Conservation (phyloP, 1,139 yeast genomes). For the Pichia terricola region DNA sequence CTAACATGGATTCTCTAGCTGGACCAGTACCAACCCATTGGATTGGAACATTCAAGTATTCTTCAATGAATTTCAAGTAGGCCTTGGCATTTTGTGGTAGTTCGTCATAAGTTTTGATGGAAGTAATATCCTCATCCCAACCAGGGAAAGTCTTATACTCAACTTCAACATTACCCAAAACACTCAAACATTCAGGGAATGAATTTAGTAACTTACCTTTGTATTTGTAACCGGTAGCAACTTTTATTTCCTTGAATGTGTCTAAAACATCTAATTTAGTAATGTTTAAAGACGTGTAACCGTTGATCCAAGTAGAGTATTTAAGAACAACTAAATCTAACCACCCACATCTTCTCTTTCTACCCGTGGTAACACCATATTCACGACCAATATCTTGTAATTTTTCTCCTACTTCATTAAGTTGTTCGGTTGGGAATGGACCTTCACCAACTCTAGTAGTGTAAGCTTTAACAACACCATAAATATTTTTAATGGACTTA, state of each 20-base stretch:
- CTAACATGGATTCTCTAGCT: constrained; percentile 79
- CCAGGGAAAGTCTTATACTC: constrained; percentile 88
- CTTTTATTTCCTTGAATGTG: constrained; percentile 75
- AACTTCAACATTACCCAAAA: constrained; percentile 81
- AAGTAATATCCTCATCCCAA: constrained; percentile 82
- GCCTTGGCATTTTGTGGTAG: constrained; percentile 82
- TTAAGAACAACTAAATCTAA: constrained; percentile 89
- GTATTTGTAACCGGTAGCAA: constrained; percentile 73
- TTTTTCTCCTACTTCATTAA: constrained; percentile 77
- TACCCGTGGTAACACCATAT: constrained; percentile 96
- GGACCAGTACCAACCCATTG: constrained; percentile 99
- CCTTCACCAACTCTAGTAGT: constrained; percentile 99
- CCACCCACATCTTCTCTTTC: constrained; percentile 99
- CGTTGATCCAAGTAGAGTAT: constrained; percentile 85
- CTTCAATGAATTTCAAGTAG: constrained; percentile 78
- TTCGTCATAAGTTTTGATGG: constrained; percentile 57
- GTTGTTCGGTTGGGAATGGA: constrained; percentile 97
- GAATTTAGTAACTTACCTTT: constrained; percentile 65
- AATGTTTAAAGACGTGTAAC: constrained; percentile 88
- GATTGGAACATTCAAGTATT: constrained; percentile 71
- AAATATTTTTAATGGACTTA: constrained; percentile 61
- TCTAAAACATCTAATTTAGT: constrained; percentile 95
- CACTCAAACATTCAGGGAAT: constrained; percentile 88
- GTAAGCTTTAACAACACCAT: constrained; percentile 97
- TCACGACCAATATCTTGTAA: constrained; percentile 91